Base-by-base conservation (phyloP, 306 rosid species). In the Casuarina equisetifolia region DNA sequence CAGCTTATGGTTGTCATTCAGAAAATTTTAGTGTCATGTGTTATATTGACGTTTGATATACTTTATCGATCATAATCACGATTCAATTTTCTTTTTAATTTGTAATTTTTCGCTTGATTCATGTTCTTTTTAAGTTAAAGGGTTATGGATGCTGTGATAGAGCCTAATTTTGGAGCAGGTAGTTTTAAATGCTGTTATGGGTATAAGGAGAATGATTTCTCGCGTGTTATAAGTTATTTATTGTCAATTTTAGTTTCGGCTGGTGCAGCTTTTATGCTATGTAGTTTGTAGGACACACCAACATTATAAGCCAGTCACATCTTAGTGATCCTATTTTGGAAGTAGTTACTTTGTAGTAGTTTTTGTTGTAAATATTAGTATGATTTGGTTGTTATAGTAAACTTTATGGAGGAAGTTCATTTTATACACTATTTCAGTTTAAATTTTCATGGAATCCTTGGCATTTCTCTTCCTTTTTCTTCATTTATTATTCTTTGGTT, bases 121-220 rank as follows among this genome's bases (percentile, higher is more conserved):
- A 54, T 64, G 42, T 44, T 36, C 51, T 46, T 57, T 17, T 50
- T 66, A 39, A 6, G 63, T 48, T 25, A 49, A 13, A 64, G 80
- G 8, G 1, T 4, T 40, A 51, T 77, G 53, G 7, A 70, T 67
- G 45, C 32, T 16, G 63, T 25, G 69, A 51, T 66, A 70, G 76
- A 66, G 76, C 70, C 38, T 69, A 78, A 79, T 76, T 73, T 68
- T 73, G 72, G 68, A 69, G 19, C 72, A 50, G 40, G 57, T 76
- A 54, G 59, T 85, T 80, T 43, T 49, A 54, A 63, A 5, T 42
- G n/a, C 63, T 40, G 71, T 72, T n/a, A n/a, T 71, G 50, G 40
- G 4, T 2, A 64, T 50, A 63, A n/a, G n/a, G n/a, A n/a, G n/a
- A n/a, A n/a, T n/a, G n/a, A n/a, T n/a, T n/a, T n/a, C n/a, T n/a